phyloP scores from a whole-genome alignment of 768 basidiomycete genomes.

The Phlebiopsis gigantea region DNA sequence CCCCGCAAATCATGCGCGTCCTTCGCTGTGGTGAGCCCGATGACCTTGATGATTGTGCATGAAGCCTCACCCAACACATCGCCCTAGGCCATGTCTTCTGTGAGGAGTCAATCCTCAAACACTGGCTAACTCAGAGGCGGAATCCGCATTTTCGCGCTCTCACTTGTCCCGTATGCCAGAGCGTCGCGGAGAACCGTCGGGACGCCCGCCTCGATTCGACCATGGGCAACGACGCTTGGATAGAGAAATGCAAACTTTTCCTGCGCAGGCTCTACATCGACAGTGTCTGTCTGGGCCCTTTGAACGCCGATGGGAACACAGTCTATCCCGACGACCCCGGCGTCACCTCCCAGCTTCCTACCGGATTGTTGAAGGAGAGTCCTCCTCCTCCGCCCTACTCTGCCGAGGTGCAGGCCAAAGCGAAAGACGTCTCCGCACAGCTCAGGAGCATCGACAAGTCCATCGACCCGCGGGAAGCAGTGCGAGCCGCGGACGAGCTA shows the following conservation, averaged over 20 bases:
- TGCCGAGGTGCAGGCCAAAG: background rate
- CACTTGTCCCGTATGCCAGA: background rate
- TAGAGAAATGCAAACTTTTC: background rate
- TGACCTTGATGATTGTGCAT: no score
- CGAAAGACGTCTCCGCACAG: background rate
- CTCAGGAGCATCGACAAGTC: background rate
- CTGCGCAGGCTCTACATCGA: background rate
- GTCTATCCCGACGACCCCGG: background rate
- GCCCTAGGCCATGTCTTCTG: constrained; percentile 1
- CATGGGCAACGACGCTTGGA: background rate
- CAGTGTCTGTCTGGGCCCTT: background rate
- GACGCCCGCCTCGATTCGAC: background rate
- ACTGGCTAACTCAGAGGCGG: background rate
- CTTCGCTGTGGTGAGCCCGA: background rate
- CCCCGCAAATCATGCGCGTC: background rate
- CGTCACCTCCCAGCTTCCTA: background rate
- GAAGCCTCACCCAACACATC: background rate
- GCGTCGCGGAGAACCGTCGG: background rate
- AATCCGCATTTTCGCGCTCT: background rate
- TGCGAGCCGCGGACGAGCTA: background rate
- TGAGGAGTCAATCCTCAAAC: background rate
- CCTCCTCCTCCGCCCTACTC: background rate
- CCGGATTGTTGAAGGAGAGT: background rate
- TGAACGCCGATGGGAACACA: background rate
- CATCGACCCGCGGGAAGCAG: background rate